Conservation (phyloP, 768 basidiomycete species). For the Pleurotus eryngii region DNA sequence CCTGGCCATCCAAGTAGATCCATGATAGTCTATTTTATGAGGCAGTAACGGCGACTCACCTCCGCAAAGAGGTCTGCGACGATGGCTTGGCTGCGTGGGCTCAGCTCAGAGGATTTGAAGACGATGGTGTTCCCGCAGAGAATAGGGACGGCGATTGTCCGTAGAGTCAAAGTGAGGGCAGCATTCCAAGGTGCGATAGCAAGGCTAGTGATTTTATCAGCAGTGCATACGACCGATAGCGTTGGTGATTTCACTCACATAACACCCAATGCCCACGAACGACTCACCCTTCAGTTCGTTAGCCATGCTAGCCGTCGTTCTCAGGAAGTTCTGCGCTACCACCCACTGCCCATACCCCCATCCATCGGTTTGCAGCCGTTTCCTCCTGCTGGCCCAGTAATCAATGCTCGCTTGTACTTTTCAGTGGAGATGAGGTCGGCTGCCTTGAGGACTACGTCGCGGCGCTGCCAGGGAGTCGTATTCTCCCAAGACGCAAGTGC, state of each 20-base stretch:
- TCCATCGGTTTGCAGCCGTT: conserved; percentile 27
- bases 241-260: conserved; percentile 31
- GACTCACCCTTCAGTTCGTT: conserved; percentile 40
- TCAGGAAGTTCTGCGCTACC: conserved; percentile 21
- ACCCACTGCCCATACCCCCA: conserved; percentile 22
- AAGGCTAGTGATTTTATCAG: conserved; percentile 28
- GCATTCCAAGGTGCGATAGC: conserved; percentile 59
- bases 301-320: conserved; percentile 29
- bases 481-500: conserved; percentile 50
- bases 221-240: too few relatives aligned
- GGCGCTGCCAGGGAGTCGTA: conserved; percentile 28
- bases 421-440: conserved; percentile 43
- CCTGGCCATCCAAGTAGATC: too few relatives aligned
- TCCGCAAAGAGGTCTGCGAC: conserved; percentile 46
- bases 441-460: conserved; percentile 46
- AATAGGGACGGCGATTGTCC: conserved; percentile 43
- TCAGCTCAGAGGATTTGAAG: conserved; percentile 48
- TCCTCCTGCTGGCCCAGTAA: conserved; percentile 32
- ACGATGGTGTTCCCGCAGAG: conserved; percentile 57
- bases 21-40: too few relatives aligned
- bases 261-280: conserved; percentile 46
- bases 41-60: too few relatives aligned
- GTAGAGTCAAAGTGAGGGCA: conserved; percentile 41
- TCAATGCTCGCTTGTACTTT: conserved; percentile 33
- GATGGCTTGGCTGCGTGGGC: conserved; percentile 44